Conservation (phyloP, 805 yeast genomes). For the Kuraishia hungarica region DNA sequence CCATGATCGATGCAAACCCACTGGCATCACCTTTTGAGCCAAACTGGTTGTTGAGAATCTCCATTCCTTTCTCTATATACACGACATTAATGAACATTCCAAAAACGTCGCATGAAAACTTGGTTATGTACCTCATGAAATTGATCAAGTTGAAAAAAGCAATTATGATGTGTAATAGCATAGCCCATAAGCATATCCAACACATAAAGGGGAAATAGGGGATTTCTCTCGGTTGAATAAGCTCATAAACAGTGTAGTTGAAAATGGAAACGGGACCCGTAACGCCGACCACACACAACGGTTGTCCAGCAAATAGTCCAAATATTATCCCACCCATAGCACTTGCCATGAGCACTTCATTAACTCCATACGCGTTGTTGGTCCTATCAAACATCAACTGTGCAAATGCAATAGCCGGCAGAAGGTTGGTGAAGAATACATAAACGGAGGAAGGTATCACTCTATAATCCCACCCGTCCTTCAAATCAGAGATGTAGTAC, state of each 20-base stretch:
- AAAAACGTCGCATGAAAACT: constrained; percentile 85
- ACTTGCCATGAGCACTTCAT: constrained; percentile 76
- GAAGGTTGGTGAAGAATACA: constrained; percentile 80
- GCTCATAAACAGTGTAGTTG: constrained; percentile 80
- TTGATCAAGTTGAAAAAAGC: constrained; percentile 64
- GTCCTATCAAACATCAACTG: constrained; percentile 96
- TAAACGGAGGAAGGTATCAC: constrained; percentile 78
- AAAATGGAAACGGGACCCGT: constrained; percentile 94
- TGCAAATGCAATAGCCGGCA: constrained; percentile 94
- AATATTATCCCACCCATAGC: constrained; percentile 88
- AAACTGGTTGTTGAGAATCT: constrained; percentile 70
- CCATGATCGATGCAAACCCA: constrained; percentile 69
- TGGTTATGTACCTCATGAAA: constrained; percentile 61
- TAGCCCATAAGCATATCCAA: constrained; percentile 91
- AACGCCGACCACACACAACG: constrained; percentile 91
- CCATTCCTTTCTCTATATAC: constrained; percentile 86
- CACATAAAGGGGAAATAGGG: constrained; percentile 85
- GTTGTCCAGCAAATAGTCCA: constrained; percentile 84
- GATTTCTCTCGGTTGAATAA: constrained; percentile 45
- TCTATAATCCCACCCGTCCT: constrained; percentile 76
- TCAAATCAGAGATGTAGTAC: constrained; percentile 68
- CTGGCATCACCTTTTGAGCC: constrained; percentile 24
- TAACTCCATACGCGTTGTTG: constrained; percentile 78
- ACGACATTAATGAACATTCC: constrained; percentile 86
- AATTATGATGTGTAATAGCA: constrained; percentile 67